Evolutionary conservation across 371 early-diverging fungal genomes (phyloP).

Genomic region (Apophysomyces ossiformis): DNA sequence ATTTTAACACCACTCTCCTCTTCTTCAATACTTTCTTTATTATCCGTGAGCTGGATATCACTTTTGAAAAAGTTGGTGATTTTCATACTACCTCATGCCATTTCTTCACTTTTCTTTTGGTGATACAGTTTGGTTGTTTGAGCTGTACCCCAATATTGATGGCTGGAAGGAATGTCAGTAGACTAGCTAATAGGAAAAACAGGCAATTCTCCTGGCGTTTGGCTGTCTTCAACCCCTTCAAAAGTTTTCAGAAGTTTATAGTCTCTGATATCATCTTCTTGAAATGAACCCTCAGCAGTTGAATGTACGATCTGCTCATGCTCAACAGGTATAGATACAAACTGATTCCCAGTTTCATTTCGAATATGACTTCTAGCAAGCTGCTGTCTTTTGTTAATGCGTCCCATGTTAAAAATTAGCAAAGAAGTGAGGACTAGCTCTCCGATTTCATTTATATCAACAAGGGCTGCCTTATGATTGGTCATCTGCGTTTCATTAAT

Average conservation of each 20-base stretch:
- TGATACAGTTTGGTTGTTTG: background rate
- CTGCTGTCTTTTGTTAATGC: background rate
- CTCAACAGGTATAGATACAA: background rate
- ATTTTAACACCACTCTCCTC: background rate
- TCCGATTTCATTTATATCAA: background rate
- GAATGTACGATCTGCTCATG: background rate
- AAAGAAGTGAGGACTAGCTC: background rate
- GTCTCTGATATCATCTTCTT: background rate
- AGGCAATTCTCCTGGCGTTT: background rate
- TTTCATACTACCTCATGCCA: background rate
- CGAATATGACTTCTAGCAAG: background rate
- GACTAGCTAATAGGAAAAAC: background rate
- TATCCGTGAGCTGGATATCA: background rate
- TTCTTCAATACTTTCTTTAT: background rate
- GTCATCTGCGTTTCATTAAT: background rate
- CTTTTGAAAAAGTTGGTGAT: background rate
- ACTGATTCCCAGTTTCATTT: background rate
- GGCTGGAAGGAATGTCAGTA: background rate
- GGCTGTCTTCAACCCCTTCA: background rate
- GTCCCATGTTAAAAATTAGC: constrained; percentile 1
- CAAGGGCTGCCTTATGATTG: background rate
- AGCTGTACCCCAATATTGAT: background rate
- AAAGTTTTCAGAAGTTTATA: background rate
- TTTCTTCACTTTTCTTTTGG: background rate
- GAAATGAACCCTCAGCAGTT: background rate